Conservation (phyloP, 768 basidiomycete species). For the Boletus rubropictus region DNA sequence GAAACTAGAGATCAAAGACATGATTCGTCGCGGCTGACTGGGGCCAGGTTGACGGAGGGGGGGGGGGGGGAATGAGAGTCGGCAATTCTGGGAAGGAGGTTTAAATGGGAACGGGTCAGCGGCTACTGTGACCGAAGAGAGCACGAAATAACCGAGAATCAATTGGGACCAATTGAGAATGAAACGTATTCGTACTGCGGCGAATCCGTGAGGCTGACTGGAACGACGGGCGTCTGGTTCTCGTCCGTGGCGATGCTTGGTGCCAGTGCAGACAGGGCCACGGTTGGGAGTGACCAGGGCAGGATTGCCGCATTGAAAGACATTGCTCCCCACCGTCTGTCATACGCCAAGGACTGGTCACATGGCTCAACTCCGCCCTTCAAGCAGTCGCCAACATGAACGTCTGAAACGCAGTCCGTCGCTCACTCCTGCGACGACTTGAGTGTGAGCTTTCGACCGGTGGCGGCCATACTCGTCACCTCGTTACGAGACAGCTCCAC, state of each 20-base stretch:
- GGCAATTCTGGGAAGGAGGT: neutral
- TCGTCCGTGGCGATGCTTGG: slow-evolving; percentile 8
- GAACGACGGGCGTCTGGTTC: neutral
- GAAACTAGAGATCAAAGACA: slow-evolving; percentile 6
- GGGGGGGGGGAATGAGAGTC: neutral
- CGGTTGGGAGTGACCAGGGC: too few species aligned
- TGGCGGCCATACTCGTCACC: too few species aligned
- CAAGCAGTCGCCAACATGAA: neutral
- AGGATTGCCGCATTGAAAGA: too few species aligned
- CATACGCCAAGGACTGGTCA: too few species aligned
- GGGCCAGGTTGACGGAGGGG: neutral
- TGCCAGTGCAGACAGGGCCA: too few species aligned
- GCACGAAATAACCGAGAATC: slow-evolving; percentile 7
- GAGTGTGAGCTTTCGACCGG: too few species aligned
- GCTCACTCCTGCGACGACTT: neutral
- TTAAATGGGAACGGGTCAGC: slow-evolving; percentile 9
- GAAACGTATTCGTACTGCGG: too few species aligned
- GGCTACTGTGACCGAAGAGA: slow-evolving; percentile 11
- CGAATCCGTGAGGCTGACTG: slow-evolving; percentile 10
- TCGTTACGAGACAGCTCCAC: too few species aligned
- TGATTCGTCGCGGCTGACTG: neutral
- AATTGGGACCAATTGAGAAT: too few species aligned
- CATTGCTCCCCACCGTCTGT: too few species aligned
- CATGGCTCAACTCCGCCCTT: neutral
- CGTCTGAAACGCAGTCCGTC: neutral